Percentiles rank a stretch among this genome's conserved stretches.
phyloP scores from a whole-genome alignment of 2,329 filamentous ascomycete genomes.

The Fusarium kyushuense region DNA sequence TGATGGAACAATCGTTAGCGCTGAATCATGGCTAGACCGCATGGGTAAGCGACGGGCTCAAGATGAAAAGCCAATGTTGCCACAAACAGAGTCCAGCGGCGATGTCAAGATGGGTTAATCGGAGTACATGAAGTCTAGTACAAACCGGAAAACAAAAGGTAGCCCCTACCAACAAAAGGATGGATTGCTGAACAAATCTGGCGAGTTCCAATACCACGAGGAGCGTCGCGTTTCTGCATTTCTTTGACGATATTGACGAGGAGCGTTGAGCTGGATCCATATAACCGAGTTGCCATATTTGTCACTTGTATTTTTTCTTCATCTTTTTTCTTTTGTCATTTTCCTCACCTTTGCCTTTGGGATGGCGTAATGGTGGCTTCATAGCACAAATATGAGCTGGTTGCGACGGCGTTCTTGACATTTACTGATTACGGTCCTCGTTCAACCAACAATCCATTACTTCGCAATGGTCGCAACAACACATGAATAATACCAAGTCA shows the following conservation, averaged over 20 bases:
- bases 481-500: background rate
- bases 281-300: slow-evolving; percentile 11
- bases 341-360: slow-evolving; percentile 4
- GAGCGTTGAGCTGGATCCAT: slow-evolving; percentile 13
- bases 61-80: slow-evolving; percentile 47
- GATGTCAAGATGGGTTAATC: slow-evolving; percentile 50
- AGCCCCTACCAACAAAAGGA: slow-evolving; percentile 14
- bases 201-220: slow-evolving; percentile 17
- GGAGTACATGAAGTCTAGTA: background rate
- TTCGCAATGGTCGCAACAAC: background rate
- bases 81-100: slow-evolving; percentile 39
- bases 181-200: slow-evolving; percentile 15
- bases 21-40: slow-evolving; percentile 90
- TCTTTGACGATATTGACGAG: slow-evolving; percentile 13
- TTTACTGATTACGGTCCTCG: background rate
- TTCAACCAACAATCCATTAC: background rate
- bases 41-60: slow-evolving; percentile 64
- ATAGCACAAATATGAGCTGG: slow-evolving; percentile 35
- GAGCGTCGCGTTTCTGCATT: slow-evolving; percentile 17
- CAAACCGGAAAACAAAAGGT: slow-evolving; percentile 20
- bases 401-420: slow-evolving; percentile 1
- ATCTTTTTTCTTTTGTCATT: slow-evolving; percentile 1
- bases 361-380: slow-evolving; percentile 34
- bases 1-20: slow-evolving; percentile 88
- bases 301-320: background rate